Conservation (phyloP, 257 asterid genomes). For the Anisodus acutangulus region DNA sequence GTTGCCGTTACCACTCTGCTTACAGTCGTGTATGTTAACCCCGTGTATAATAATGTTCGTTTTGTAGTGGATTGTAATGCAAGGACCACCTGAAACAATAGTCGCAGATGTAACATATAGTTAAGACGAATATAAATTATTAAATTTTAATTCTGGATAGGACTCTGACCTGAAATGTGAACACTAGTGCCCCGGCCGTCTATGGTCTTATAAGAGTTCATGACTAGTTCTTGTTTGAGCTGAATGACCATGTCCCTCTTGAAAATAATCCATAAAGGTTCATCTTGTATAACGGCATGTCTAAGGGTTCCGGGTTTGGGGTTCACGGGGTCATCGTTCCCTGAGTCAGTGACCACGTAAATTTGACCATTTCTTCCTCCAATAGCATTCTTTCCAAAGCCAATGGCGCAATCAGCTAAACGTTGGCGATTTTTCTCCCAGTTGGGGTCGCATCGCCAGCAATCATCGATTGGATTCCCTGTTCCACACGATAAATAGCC, state of each 20-base stretch:
- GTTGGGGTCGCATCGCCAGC: conserved; percentile 76
- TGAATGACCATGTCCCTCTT: conserved; percentile 67
- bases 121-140: background rate
- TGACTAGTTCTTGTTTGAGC: conserved; percentile 62
- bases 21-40: conserved; percentile 72
- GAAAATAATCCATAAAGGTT: conserved; percentile 80
- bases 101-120: background rate
- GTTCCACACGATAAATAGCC: conserved; percentile 62
- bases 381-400: conserved; percentile 71
- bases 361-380: conserved; percentile 69
- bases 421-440: conserved; percentile 72
- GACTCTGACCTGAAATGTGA: conserved; percentile 46
- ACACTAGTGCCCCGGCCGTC: conserved; percentile 84
- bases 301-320: conserved; percentile 80
- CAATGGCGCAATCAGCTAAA: conserved; percentile 79
- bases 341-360: conserved; percentile 69
- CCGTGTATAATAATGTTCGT: conserved; percentile 73
- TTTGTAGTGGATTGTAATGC: conserved; percentile 63
- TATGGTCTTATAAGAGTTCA: conserved; percentile 73
- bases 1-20: conserved; percentile 49
- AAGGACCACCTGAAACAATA: conserved; percentile 54
- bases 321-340: conserved; percentile 61
- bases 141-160: background rate
- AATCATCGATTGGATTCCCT: conserved; percentile 81
- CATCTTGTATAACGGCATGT: conserved; percentile 71